These are phyloP conservation scores for Solanum arcanum DNA, from an alignment of 257 asterid genomes.

Conservation along the genomic window DNA sequence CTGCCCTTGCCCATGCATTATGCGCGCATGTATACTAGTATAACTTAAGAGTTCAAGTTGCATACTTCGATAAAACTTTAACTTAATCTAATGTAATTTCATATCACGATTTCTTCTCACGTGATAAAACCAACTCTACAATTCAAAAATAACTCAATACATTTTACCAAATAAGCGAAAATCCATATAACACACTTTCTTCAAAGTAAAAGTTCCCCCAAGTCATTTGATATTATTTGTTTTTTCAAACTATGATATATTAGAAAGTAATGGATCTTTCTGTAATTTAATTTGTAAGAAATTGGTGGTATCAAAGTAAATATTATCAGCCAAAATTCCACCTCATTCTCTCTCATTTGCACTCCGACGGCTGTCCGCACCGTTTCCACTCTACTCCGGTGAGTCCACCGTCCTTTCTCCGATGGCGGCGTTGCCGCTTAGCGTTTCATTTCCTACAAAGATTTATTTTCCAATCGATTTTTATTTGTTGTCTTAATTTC, in stretches of 20 bases:
- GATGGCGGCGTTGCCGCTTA: background rate
- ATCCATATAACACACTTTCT: background rate
- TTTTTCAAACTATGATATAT: background rate
- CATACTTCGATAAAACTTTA: too few species aligned
- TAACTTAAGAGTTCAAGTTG: too few species aligned
- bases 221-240: background rate
- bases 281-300: background rate
- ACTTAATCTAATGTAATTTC: too few species aligned
- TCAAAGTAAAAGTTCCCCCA: background rate
- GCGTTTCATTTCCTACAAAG: background rate
- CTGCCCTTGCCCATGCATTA: too few species aligned
- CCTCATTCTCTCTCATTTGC: background rate
- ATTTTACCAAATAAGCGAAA: background rate
- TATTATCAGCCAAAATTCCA: background rate
- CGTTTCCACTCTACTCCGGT: background rate
- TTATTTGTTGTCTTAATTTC: background rate
- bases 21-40: too few species aligned
- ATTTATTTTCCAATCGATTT: background rate
- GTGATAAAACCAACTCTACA: background rate
- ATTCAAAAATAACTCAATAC: background rate
- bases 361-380: background rate
- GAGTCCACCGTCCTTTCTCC: background rate
- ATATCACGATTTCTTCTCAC: background rate
- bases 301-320: background rate
- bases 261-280: background rate